Evolutionary conservation across 2,329 filamentous ascomycete genomes (phyloP), one percentile per base, ranked within the genome.

Genomic region (Paraconiothyrium brasiliense): DNA sequence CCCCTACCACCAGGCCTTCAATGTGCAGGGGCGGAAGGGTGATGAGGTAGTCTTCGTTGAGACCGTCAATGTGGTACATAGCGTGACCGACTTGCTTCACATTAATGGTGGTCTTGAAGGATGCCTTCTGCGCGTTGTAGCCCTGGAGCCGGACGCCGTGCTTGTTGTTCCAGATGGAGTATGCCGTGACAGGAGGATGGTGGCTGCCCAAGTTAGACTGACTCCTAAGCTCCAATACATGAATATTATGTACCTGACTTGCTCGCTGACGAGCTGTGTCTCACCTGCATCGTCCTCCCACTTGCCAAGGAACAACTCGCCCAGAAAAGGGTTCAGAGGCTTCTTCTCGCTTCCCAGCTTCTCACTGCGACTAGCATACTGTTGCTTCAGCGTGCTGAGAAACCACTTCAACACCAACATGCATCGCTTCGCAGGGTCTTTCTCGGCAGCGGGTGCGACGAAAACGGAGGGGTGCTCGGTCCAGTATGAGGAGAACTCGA

Each of bases 391-490:
- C 3, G 94, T 97, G 73, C 89, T 94, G 58, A 98, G 82, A 82
- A 97, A 98, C 94, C 94, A 98, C 80, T 94, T 96, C 71, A 97
- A 83, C n/a, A 98, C 94, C 37, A 94, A 84, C 68, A 97, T 81
- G 22, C 92, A 90, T 64, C 94, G 89, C 83, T 93, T 95, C 71
- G 91, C 88, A 0, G 93, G 87, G 76, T 97, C 91, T 56, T 89
- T 72, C 78, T 97, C 93, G 60, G 86, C 85, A 52, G 93, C 91
- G 2, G 94, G 92, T 13, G 94, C 93, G 62, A 93, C 88, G 70
- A 98, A 91, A 63, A 97, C 81, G 27, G 79, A 77, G 37, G 84
- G 85, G 70, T 84, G 84, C 64, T 86, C 84, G n/a, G 84, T 81
- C 84, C 84, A 86, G 73, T 85, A 84, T 1, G 83, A 83, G n/a